A percentile compares a stretch with the other conserved stretches of the same genome.
Conservation (phyloP, 768 basidiomycete species). For the Boletellus emodensis region DNA sequence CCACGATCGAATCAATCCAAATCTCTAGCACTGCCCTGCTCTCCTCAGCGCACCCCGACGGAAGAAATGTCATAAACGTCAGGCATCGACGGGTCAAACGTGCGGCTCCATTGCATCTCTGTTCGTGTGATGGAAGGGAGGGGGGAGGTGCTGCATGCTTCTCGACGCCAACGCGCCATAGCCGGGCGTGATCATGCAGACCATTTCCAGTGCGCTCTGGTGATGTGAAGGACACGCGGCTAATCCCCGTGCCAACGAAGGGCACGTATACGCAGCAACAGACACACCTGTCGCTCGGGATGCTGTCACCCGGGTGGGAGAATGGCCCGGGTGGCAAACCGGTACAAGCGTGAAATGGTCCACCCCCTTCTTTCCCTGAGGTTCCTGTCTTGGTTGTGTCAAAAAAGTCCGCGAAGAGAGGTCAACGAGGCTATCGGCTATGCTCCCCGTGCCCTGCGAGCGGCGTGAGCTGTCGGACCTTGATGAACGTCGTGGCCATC, state of each 20-base stretch:
- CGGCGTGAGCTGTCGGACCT: slow-evolving; percentile 17
- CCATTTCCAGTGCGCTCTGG: slow-evolving; percentile 19
- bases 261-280: slow-evolving; percentile 11
- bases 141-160: no score
- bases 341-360: slow-evolving; percentile 14
- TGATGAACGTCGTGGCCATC: slow-evolving; percentile 3
- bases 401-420: neutral
- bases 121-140: slow-evolving; percentile 3
- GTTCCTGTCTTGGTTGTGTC: slow-evolving; percentile 17
- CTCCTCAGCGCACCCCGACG: slow-evolving; percentile 1
- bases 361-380: slow-evolving; percentile 21
- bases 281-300: slow-evolving; percentile 19
- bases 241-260: neutral
- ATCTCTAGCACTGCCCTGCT: slow-evolving; percentile 13
- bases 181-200: slow-evolving; percentile 5
- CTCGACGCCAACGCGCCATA: slow-evolving; percentile 11
- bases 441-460: slow-evolving; percentile 10
- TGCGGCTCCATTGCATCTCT: neutral
- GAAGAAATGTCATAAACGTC: slow-evolving; percentile 1
- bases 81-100: neutral
- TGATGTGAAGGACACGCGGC: slow-evolving; percentile 6
- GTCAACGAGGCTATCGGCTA: slow-evolving; percentile 25
- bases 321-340: slow-evolving; percentile 9
- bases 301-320: slow-evolving; percentile 22
- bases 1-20: slow-evolving; percentile 4